Percentiles rank a stretch among this genome's conserved stretches.
Conservation (phyloP, 2,329 filamentous ascomycete species). For the Aspergillus terreus region DNA sequence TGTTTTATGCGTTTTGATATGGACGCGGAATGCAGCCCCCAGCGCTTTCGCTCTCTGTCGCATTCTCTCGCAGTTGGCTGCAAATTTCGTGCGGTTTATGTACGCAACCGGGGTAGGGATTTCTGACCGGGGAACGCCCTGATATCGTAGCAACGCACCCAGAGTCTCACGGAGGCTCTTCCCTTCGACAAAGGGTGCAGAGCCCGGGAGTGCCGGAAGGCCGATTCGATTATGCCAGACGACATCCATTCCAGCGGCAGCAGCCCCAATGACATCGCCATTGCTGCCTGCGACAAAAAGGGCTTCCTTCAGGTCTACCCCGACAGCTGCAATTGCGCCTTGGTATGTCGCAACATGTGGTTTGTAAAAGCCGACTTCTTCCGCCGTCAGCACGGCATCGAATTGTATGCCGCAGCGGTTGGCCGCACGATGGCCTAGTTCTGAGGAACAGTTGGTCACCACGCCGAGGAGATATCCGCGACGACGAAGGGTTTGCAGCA, state of each 20-base stretch:
- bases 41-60: neutral
- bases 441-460: conserved; percentile 1
- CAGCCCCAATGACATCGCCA: conserved; percentile 5
- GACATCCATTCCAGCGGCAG: conserved; percentile 3
- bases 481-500: neutral
- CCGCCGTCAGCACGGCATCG: conserved; percentile 3
- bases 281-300: conserved; percentile 5
- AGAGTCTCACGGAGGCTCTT: neutral
- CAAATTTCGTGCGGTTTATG: neutral
- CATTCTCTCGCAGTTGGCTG: neutral
- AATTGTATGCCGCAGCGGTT: neutral
- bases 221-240: conserved; percentile 6
- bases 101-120: neutral
- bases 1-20: neutral
- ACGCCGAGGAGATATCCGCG: neutral
- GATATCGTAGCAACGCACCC: neutral
- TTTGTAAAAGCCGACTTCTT: conserved; percentile 5
- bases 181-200: neutral
- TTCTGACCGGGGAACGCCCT: neutral
- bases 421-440: neutral
- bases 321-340: neutral
- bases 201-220: neutral
- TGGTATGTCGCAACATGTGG: neutral
- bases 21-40: neutral
- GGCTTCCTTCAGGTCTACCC: neutral